Conservation (phyloP, 352 stramenopile species). For the Phytophthora idaei region DNA sequence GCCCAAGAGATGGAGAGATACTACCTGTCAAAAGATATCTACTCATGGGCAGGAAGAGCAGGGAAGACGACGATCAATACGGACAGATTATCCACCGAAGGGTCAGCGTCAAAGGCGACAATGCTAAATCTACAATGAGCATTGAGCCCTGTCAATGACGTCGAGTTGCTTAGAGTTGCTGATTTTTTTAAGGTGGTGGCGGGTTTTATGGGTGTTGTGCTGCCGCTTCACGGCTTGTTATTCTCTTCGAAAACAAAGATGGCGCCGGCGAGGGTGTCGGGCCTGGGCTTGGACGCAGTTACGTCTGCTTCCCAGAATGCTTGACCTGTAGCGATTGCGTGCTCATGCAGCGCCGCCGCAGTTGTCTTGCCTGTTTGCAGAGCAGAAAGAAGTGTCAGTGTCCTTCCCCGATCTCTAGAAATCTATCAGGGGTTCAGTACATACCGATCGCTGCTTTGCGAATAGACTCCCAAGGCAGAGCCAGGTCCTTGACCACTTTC, state of each 20-base stretch:
- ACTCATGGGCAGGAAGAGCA: slow-evolving; percentile 1
- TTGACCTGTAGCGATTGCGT: slow-evolving; percentile 41
- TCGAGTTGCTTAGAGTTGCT: not conserved
- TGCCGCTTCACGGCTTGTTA: slow-evolving; percentile 14
- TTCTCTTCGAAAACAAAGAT: slow-evolving; percentile 55
- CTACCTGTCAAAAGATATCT: not conserved
- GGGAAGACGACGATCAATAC: not conserved
- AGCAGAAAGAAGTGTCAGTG: slow-evolving; percentile 9
- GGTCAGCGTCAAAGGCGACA: not conserved
- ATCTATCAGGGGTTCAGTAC: slow-evolving; percentile 7
- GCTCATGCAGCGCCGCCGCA: slow-evolving; percentile 49
- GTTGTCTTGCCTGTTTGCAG: slow-evolving; percentile 68
- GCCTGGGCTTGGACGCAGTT: slow-evolving; percentile 56
- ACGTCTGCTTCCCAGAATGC: slow-evolving; percentile 61
- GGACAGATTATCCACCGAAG: not conserved
- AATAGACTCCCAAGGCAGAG: slow-evolving; percentile 57
- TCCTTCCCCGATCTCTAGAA: not conserved
- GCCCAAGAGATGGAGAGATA: not conserved
- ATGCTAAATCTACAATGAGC: slow-evolving; percentile 17
- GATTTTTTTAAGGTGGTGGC: not conserved
- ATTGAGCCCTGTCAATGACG: slow-evolving; percentile 14
- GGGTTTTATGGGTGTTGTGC: not conserved
- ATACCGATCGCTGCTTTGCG: slow-evolving; percentile 81
- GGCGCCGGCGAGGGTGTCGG: slow-evolving; percentile 54
- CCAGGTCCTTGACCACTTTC: slow-evolving; percentile 51